Conservation (phyloP, 805 yeast species). For the Kuraishia borneana region DNA sequence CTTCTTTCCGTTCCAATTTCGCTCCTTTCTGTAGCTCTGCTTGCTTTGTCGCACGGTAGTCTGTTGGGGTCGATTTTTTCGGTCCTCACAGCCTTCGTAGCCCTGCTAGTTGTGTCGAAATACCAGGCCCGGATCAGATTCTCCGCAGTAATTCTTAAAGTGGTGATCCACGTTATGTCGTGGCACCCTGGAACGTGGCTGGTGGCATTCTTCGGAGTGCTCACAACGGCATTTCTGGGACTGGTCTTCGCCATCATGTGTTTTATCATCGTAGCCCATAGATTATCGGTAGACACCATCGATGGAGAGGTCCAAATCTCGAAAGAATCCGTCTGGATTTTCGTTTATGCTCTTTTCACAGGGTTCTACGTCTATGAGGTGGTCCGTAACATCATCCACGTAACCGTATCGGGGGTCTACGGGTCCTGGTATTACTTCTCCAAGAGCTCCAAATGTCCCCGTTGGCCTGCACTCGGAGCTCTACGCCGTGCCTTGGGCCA, state of each 20-base stretch:
- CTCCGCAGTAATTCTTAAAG: constrained; percentile 58
- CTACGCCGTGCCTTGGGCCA: constrained; percentile 28
- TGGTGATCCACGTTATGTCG: constrained; percentile 62
- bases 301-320: constrained; percentile 47
- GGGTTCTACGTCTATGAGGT: constrained; percentile 78
- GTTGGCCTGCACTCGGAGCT: constrained; percentile 63
- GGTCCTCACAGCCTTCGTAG: constrained; percentile 51
- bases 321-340: constrained; percentile 47
- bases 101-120: constrained; percentile 67
- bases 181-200: constrained; percentile 50
- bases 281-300: constrained; percentile 48
- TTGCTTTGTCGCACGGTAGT: constrained; percentile 54
- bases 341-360: constrained; percentile 64
- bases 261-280: constrained; percentile 60
- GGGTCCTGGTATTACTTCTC: constrained; percentile 81
- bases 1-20: constrained; percentile 53
- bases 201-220: constrained; percentile 49
- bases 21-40: constrained; percentile 68
- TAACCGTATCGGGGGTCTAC: constrained; percentile 65
- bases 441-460: constrained; percentile 54
- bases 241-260: constrained; percentile 44
- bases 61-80: constrained; percentile 72
- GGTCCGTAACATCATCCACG: constrained; percentile 62
- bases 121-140: constrained; percentile 46
- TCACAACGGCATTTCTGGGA: constrained; percentile 45